Evolutionary conservation across 2,329 filamentous ascomycete genomes (phyloP).

Genomic region (Peltaster fructicola): DNA sequence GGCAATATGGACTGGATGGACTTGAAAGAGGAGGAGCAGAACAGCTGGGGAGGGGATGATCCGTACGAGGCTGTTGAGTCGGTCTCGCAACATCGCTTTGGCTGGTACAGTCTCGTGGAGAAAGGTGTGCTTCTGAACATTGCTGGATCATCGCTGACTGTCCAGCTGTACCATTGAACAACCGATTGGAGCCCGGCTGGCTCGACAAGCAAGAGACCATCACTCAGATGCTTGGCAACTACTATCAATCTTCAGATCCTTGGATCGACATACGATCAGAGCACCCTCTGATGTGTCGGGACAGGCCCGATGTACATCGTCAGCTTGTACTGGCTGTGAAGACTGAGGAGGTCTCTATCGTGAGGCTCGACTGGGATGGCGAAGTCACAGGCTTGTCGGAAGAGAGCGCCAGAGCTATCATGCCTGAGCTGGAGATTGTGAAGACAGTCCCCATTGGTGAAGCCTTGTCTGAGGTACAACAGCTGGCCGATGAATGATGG

Average conservation of each 20-base stretch:
- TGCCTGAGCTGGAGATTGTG: too few relatives aligned
- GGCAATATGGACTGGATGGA: constrained; percentile 2
- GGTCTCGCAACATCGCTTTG: background rate
- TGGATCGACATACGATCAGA: constrained; percentile 1
- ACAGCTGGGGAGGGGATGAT: constrained; percentile 1
- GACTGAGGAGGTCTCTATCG: constrained; percentile 1
- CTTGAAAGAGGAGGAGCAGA: constrained; percentile 1
- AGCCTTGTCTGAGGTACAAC: too few relatives aligned
- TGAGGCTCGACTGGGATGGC: constrained; percentile 1
- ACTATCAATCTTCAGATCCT: background rate
- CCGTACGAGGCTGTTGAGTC: constrained; percentile 1
- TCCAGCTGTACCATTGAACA: constrained; percentile 1
- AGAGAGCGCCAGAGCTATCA: too few relatives aligned
- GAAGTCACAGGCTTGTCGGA: background rate
- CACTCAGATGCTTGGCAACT: constrained; percentile 1
- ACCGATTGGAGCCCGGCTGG: constrained; percentile 1
- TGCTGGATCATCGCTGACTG: background rate
- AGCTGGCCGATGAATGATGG: too few relatives aligned
- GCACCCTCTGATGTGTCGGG: constrained; percentile 1
- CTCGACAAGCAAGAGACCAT: background rate
- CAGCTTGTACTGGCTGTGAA: constrained; percentile 1
- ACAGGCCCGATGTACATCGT: constrained; percentile 1
- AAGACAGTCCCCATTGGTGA: too few relatives aligned
- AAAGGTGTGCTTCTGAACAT: constrained; percentile 1
- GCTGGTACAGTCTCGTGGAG: constrained; percentile 2